Percentiles rank a stretch among this genome's conserved stretches.
phyloP scores from a whole-genome alignment of 2,329 filamentous ascomycete species.

The Cadophora sp. region DNA sequence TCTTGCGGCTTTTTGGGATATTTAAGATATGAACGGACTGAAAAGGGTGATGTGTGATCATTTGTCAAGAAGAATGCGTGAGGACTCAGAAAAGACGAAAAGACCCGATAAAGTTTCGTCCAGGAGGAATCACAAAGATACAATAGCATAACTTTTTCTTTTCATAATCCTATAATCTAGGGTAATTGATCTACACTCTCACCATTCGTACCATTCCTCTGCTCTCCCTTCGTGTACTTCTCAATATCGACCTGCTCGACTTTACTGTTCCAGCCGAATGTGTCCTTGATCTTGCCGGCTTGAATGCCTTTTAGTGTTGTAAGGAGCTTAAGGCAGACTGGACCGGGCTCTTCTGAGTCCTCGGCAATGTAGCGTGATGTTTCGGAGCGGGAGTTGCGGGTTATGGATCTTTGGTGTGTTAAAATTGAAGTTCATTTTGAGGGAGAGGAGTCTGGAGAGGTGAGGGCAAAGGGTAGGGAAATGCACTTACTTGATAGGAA shows the following conservation, averaged over 20 bases:
- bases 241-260: constrained; percentile 40
- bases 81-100: too few species aligned
- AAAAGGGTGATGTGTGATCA: too few species aligned
- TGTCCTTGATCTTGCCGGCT: constrained; percentile 77
- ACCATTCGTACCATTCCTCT: constrained; percentile 35
- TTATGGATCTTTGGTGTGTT: constrained; percentile 84
- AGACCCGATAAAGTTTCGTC: too few species aligned
- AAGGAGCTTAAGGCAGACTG: constrained; percentile 75
- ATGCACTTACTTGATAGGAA: constrained; percentile 47
- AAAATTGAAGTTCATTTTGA: neutral
- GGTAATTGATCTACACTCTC: constrained; percentile 28
- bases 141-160: neutral
- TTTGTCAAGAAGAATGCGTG: too few species aligned
- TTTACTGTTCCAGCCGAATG: constrained; percentile 44
- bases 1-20: too few species aligned
- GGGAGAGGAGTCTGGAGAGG: neutral
- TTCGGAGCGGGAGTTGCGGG: constrained; percentile 62
- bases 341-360: constrained; percentile 72
- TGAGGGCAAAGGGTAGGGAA: neutral
- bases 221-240: constrained; percentile 37
- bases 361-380: constrained; percentile 62
- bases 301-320: constrained; percentile 85
- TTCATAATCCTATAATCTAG: neutral
- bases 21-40: too few species aligned
- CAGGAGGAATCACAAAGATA: neutral